Percentiles rank a stretch among this genome's conserved stretches.
Evolutionary conservation across 345 rosid species (phyloP).

Genomic region (Salix exigua): DNA sequence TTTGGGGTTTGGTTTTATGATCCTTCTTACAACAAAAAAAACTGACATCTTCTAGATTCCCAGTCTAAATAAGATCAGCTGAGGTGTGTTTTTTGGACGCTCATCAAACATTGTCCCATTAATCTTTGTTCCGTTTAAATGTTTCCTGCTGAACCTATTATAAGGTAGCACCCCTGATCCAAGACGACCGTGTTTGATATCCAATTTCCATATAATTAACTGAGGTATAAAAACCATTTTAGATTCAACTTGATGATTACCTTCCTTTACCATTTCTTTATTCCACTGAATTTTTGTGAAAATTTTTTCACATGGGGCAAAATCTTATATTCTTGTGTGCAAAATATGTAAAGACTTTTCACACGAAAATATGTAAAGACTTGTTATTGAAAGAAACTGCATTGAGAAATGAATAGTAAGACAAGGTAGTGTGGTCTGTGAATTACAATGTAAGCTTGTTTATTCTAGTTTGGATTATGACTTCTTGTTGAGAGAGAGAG

Average conservation of each 20-base stretch:
- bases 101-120: constrained; percentile 54
- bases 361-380: too few species aligned
- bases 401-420: too few species aligned
- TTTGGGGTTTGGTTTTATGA: too few species aligned
- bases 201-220: constrained; percentile 54
- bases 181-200: constrained; percentile 48
- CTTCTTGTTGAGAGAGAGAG: too few species aligned
- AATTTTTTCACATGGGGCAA: too few species aligned
- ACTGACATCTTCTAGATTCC: constrained; percentile 32
- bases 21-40: constrained; percentile 34
- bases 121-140: constrained; percentile 60
- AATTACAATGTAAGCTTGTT: too few species aligned
- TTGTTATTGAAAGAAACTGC: too few species aligned
- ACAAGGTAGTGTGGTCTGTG: too few species aligned
- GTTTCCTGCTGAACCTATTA: constrained; percentile 54
- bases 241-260: constrained; percentile 62
- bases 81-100: constrained; percentile 54
- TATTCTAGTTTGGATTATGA: too few species aligned
- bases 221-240: constrained; percentile 46
- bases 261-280: constrained; percentile 33
- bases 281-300: too few species aligned
- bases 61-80: constrained; percentile 51
- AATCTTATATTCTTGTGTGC: too few species aligned
- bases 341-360: too few species aligned
- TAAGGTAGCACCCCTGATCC: constrained; percentile 57